Percentiles rank a stretch among this genome's conserved stretches.
Conservation (phyloP, 371 early-diverging fungal genomes). For the Funneliformis caledonium region DNA sequence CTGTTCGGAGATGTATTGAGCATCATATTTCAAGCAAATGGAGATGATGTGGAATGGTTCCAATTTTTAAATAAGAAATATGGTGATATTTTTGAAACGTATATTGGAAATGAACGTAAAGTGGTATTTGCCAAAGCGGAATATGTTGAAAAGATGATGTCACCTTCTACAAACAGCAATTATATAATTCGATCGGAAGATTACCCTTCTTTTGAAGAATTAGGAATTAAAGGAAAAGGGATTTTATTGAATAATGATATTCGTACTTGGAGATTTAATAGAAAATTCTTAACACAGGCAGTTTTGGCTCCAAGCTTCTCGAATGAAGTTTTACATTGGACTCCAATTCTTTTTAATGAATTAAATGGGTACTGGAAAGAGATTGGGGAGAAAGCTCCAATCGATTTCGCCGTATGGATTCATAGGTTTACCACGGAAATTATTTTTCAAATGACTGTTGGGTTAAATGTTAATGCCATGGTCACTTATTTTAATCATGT, state of each 20-base stretch:
- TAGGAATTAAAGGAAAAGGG: conserved; percentile 22
- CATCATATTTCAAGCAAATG: neutral
- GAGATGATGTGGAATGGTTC: neutral
- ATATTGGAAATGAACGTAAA: neutral
- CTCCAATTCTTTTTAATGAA: too few relatives aligned
- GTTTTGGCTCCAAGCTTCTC: neutral
- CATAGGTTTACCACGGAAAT: too few relatives aligned
- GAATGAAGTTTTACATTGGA: neutral
- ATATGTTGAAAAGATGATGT: neutral
- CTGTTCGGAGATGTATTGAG: neutral
- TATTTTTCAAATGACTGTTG: too few relatives aligned
- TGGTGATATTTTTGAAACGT: neutral
- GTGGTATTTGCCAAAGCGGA: neutral
- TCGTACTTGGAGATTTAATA: conserved; percentile 14
- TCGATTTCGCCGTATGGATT: too few relatives aligned
- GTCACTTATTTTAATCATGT: too few relatives aligned
- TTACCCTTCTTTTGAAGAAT: neutral
- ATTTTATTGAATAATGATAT: conserved; percentile 14
- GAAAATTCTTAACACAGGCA: conserved; percentile 21
- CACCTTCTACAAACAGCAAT: too few relatives aligned
- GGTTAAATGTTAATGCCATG: too few relatives aligned
- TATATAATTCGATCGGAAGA: too few relatives aligned
- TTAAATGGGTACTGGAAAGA: neutral
- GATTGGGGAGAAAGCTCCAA: too few relatives aligned
- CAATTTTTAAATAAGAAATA: neutral